phyloP scores from a whole-genome alignment of 2,329 filamentous ascomycete genomes.

The Aspergillus chevalieri region DNA sequence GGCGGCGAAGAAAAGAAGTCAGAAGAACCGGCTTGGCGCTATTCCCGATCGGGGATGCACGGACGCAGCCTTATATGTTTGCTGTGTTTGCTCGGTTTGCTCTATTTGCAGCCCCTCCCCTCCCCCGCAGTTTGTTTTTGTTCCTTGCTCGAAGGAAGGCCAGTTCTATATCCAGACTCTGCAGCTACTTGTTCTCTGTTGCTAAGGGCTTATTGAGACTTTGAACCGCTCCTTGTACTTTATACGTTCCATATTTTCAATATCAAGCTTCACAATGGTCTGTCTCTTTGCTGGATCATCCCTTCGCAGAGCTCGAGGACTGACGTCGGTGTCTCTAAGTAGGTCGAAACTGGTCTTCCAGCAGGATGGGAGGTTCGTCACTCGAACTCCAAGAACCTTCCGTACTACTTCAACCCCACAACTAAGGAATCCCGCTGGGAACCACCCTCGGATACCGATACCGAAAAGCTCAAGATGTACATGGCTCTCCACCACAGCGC shows the following conservation, averaged over 20 bases:
- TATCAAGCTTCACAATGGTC: conserved; percentile 6
- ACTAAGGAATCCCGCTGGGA: conserved; percentile 94
- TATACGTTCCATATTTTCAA: background rate
- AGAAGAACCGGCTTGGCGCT: conserved; percentile 10
- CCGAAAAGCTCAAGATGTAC: conserved; percentile 85
- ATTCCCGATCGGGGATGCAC: conserved; percentile 6
- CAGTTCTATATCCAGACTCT: background rate
- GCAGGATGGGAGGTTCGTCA: conserved; percentile 91
- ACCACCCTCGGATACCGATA: conserved; percentile 79
- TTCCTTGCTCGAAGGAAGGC: too few species aligned
- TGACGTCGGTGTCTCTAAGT: background rate
- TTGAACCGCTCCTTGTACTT: background rate
- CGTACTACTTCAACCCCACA: conserved; percentile 91
- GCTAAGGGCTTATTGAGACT: background rate
- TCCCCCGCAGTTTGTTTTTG: conserved; percentile 25
- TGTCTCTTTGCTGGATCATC: background rate
- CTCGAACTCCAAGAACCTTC: conserved; percentile 96
- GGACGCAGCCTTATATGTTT: conserved; percentile 7
- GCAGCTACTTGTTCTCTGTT: background rate
- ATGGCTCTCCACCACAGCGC: conserved; percentile 82
- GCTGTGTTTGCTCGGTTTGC: conserved; percentile 16
- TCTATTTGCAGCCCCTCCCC: conserved; percentile 11
- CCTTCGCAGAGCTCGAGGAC: background rate
- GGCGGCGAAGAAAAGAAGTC: background rate
- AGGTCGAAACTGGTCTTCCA: conserved; percentile 75